A percentile compares a stretch with the other conserved stretches of the same genome.
Evolutionary conservation across 83 land plant species (phyloP).

Genomic region (Diphasiastrum complanatum): DNA sequence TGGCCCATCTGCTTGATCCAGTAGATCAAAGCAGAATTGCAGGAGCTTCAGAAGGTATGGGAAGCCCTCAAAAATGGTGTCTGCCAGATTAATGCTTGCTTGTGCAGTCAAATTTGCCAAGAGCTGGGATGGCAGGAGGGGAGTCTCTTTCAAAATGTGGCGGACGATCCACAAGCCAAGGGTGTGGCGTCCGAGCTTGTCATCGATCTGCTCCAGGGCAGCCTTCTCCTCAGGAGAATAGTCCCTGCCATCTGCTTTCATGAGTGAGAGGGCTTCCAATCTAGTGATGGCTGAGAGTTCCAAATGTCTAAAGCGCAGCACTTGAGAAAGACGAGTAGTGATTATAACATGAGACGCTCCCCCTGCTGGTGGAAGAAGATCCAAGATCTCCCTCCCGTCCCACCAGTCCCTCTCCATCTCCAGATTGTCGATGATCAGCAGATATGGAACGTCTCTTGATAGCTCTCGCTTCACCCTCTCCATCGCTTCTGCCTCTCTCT

Average conservation of each 20-base stretch:
- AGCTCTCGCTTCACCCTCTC: slow-evolving; percentile 72
- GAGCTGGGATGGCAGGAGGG: slow-evolving; percentile 53
- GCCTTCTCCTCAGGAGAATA: slow-evolving; percentile 50
- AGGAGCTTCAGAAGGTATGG: slow-evolving; percentile 58
- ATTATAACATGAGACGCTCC: slow-evolving; percentile 76
- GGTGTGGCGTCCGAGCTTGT: slow-evolving; percentile 48
- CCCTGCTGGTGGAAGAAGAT: slow-evolving; percentile 66
- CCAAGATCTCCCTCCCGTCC: slow-evolving; percentile 72
- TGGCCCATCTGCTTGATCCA: slow-evolving; percentile 37
- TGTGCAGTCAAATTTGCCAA: slow-evolving; percentile 48
- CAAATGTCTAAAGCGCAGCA: slow-evolving; percentile 50
- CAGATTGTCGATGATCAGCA: slow-evolving; percentile 74
- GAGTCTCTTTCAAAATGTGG: slow-evolving; percentile 51
- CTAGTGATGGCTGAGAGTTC: slow-evolving; percentile 44
- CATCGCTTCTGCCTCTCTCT: slow-evolving; percentile 68
- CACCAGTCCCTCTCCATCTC: slow-evolving; percentile 83
- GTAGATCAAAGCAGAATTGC: slow-evolving; percentile 40
- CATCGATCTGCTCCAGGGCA: slow-evolving; percentile 52
- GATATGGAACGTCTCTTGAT: slow-evolving; percentile 62
- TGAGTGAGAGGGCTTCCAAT: slow-evolving; percentile 50
- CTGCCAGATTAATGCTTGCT: slow-evolving; percentile 38
- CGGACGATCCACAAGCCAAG: slow-evolving; percentile 64
- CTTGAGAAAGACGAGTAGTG: slow-evolving; percentile 57
- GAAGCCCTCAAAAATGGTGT: slow-evolving; percentile 45
- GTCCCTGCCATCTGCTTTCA: slow-evolving; percentile 45